phyloP scores from a whole-genome alignment of 495 filamentous ascomycete species.

The Jackrogersella multiformis region DNA sequence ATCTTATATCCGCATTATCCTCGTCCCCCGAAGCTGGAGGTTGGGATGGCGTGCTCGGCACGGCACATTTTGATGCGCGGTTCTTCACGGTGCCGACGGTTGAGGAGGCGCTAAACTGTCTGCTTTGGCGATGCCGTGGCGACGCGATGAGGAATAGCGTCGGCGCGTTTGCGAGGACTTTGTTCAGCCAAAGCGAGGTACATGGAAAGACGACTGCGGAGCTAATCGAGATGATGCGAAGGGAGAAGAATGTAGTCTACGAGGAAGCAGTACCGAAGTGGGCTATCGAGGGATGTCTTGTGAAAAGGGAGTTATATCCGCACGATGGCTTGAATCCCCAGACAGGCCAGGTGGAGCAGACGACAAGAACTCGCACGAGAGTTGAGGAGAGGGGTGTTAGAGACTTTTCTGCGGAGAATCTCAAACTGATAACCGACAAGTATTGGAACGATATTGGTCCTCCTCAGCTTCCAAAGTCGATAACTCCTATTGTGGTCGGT shows the following conservation, averaged over 20 bases:
- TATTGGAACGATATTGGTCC: slow-evolving; percentile 15
- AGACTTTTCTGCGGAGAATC: slow-evolving; percentile 15
- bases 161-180: slow-evolving; percentile 5
- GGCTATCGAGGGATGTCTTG: slow-evolving; percentile 27
- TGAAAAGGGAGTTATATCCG: slow-evolving; percentile 26
- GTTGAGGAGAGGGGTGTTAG: slow-evolving; percentile 13
- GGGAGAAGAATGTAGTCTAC: slow-evolving; percentile 17
- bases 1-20: neutral
- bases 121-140: slow-evolving; percentile 19
- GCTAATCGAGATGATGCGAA: slow-evolving; percentile 20
- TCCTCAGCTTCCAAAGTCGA: slow-evolving; percentile 2
- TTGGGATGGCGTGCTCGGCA: neutral
- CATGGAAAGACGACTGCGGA: slow-evolving; percentile 14
- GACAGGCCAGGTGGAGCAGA: neutral
- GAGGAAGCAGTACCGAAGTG: slow-evolving; percentile 24
- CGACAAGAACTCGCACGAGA: neutral
- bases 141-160: slow-evolving; percentile 15
- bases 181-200: slow-evolving; percentile 11
- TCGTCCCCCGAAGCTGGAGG: neutral
- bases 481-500: slow-evolving; percentile 3
- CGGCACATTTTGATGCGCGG: slow-evolving; percentile 21
- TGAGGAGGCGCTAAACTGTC: slow-evolving; percentile 22
- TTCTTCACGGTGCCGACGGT: slow-evolving; percentile 27
- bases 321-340: neutral
- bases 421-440: slow-evolving; percentile 19